Percentiles rank a stretch among this genome's conserved stretches.
Conservation (phyloP, 2,329 filamentous ascomycete genomes). For the Stagonosporopsis rhizophila region DNA sequence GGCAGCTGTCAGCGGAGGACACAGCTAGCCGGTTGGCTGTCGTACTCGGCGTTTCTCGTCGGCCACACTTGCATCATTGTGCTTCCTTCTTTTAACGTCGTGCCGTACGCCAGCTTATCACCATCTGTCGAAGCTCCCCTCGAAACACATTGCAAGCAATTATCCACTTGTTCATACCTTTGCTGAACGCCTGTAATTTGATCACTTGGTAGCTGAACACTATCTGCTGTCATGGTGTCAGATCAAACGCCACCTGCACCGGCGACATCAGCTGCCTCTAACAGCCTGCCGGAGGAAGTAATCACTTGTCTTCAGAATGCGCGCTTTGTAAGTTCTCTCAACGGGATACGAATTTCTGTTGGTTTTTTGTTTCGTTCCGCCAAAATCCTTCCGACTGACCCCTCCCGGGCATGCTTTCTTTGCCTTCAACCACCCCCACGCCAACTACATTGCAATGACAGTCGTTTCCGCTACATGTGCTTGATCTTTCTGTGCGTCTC, state of each 20-base stretch:
- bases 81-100: conserved; percentile 19
- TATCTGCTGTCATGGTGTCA: conserved; percentile 15
- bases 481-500: too few species aligned
- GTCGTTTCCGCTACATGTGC: too few species aligned
- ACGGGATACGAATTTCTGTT: background rate
- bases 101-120: conserved; percentile 12
- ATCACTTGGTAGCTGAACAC: background rate
- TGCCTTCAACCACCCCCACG: too few species aligned
- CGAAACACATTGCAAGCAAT: background rate
- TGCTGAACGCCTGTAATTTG: background rate
- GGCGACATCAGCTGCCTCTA: background rate
- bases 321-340: conserved; percentile 72
- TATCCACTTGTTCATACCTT: background rate
- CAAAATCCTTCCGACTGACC: background rate
- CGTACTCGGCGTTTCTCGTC: conserved; percentile 15
- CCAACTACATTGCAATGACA: too few species aligned
- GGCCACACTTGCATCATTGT: conserved; percentile 11
- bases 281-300: conserved; percentile 78
- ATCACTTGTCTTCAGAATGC: conserved; percentile 92
- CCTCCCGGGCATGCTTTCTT: background rate
- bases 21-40: conserved; percentile 16
- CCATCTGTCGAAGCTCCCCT: background rate
- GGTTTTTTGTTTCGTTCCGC: background rate
- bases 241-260: background rate
- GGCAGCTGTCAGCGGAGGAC: conserved; percentile 14